Conservation (phyloP, 192 early-diverging fungal genomes). For the Backusella liffmaniae region DNA sequence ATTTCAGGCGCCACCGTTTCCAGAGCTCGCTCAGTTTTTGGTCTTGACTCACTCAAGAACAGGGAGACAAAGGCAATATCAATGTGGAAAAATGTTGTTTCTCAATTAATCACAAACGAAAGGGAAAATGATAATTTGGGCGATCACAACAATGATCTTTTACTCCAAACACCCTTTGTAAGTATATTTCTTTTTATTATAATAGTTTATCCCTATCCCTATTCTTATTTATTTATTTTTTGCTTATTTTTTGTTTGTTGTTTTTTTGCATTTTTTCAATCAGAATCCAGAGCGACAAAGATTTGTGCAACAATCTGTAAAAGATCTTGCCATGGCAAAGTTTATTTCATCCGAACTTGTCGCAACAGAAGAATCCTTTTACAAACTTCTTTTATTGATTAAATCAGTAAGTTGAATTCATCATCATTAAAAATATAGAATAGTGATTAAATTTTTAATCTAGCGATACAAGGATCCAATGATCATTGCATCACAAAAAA, state of each 20-base stretch:
- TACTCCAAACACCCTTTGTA: constrained; percentile 3
- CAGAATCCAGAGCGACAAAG: constrained; percentile 3
- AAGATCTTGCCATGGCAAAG: constrained; percentile 2
- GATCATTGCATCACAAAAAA: constrained; percentile 27
- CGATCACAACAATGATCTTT: neutral
- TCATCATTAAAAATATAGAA: neutral
- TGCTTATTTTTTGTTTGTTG: neutral
- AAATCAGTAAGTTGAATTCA: constrained; percentile 17
- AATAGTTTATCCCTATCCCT: neutral
- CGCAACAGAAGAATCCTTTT: constrained; percentile 21
- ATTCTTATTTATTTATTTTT: neutral
- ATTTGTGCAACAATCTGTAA: constrained; percentile 15
- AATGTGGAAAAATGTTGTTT: neutral
- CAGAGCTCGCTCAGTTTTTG: constrained; percentile 2
- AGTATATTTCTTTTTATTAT: neutral
- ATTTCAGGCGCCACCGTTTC: neutral
- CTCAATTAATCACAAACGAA: neutral
- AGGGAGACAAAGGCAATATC: constrained; percentile 6
- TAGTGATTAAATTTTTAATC: neutral
- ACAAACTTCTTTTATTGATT: constrained; percentile 7
- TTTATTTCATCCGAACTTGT: constrained; percentile 25
- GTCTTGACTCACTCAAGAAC: neutral
- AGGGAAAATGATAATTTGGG: neutral
- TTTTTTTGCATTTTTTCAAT: neutral
- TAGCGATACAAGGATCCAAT: constrained; percentile 41